Base-by-base conservation (phyloP, 2,329 filamentous ascomycete genomes). In the Neurospora sp. region DNA sequence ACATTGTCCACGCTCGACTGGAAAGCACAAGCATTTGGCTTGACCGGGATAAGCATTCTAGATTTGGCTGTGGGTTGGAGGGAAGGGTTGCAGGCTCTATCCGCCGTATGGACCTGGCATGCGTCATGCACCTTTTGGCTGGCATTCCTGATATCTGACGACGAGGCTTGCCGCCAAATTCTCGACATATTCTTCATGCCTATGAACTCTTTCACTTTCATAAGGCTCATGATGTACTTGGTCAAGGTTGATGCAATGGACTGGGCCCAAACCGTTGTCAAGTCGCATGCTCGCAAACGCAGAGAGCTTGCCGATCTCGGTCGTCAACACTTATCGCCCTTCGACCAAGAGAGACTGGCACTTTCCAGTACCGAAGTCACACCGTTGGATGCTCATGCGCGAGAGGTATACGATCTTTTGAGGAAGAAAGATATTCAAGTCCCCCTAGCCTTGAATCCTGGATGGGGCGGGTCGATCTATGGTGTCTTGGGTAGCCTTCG, bases 361-460 rank as follows among this genome's bases (percentile, higher is more conserved):
- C n/a, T 46, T 46, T 23, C 19, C 17, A 43, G 3, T 2, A 10
- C 15, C 15, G 1, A 43, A 43, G 17, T 10, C 8, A 10, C 3
- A 43, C 40, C 8, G 8, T 2, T 23, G 19, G n/a, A 46, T 23
- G 9, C 4, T 23, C 43, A 23, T 2, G 9, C 43, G 10, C 43
- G 43, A 23, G 43, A 3, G 1, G 4, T 46, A 46, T 23, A 46
- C 2, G 10, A 46, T 13, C n/a, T 19, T 1, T 23, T 46, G 43
- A 7, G 1, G 0, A 5, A 13, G 1, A 13, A 23, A 46, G 43
- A 0, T 2, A 13, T 46, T 0, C 4, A 19, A 11, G 10, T 46
- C n/a, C n/a, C 42, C 10, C 1, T 23, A 13, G 43, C 43, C 9
- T 46, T 46, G 43, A 9, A 46, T 7, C 43, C 43, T 13, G 43